These are phyloP conservation scores for Amylocystis lapponica DNA, from an alignment of 768 basidiomycete genomes.

Conservation along the genomic window DNA sequence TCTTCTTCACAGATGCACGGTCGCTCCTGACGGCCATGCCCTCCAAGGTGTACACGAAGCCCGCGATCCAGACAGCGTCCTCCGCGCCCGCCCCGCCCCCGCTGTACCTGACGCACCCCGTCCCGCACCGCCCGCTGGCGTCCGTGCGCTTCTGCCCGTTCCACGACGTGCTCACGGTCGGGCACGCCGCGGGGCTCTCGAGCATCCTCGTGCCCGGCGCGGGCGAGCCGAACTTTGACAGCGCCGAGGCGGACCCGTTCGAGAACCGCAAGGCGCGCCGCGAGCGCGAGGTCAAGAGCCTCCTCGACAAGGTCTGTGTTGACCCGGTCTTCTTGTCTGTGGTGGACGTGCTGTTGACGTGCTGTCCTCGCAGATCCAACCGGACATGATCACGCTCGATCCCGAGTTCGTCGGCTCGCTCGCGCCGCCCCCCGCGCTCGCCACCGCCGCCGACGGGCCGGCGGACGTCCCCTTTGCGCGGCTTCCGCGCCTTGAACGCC, in stretches of 20 bases:
- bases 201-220: slow-evolving; percentile 86
- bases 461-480: slow-evolving; percentile 58
- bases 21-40: slow-evolving; percentile 2
- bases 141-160: slow-evolving; percentile 84
- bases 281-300: slow-evolving; percentile 85
- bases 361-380: slow-evolving; percentile 59
- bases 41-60: slow-evolving; percentile 64
- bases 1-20: background rate
- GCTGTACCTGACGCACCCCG: slow-evolving; percentile 83
- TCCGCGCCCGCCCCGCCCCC: slow-evolving; percentile 53
- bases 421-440: slow-evolving; percentile 52
- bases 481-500: slow-evolving; percentile 72
- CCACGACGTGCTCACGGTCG: slow-evolving; percentile 78
- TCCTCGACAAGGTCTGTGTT: slow-evolving; percentile 71
- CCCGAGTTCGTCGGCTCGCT: slow-evolving; percentile 71
- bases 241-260: slow-evolving; percentile 89
- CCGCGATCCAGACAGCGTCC: slow-evolving; percentile 55
- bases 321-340: slow-evolving; percentile 1
- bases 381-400: slow-evolving; percentile 86
- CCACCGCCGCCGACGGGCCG: slow-evolving; percentile 41
- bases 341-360: background rate
- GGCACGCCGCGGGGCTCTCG: slow-evolving; percentile 74
- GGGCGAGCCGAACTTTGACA: slow-evolving; percentile 95
- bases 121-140: slow-evolving; percentile 72
- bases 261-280: slow-evolving; percentile 76